Percentiles rank a stretch among this genome's conserved stretches.
Evolutionary conservation across 1,284 basidiomycete species (phyloP).

Genomic region (Lentinula novae-zelandiae): DNA sequence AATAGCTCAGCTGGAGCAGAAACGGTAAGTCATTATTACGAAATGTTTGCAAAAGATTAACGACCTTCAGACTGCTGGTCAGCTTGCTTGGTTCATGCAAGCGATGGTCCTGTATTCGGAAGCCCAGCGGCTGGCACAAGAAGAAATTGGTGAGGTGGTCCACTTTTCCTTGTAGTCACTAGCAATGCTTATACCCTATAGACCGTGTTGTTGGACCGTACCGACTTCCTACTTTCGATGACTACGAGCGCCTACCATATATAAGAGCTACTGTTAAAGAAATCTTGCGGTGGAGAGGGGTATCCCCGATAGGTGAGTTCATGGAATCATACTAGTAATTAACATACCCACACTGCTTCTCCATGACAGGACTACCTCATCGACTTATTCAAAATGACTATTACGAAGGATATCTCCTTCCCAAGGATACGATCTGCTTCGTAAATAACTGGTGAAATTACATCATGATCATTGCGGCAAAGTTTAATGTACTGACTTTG

Average conservation of each 20-base stretch:
- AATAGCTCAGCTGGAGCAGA: not conserved
- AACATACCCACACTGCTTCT: no score
- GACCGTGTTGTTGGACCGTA: not conserved
- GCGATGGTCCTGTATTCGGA: conserved; percentile 19
- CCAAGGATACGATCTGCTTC: conserved; percentile 16
- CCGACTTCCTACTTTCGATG: not conserved
- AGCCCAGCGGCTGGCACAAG: conserved; percentile 15
- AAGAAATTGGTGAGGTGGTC: conserved; percentile 17
- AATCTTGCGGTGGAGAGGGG: conserved; percentile 14
- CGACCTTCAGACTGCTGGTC: not conserved
- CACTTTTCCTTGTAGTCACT: conserved; percentile 1
- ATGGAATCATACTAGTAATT: no score
- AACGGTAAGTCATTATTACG: not conserved
- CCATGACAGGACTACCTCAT: not conserved
- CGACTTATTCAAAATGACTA: conserved; percentile 16
- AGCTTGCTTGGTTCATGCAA: conserved; percentile 16
- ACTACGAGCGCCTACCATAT: conserved; percentile 1
- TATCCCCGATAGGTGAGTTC: conserved; percentile 13
- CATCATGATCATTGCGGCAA: not conserved
- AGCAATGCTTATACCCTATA: not conserved
- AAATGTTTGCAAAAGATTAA: no score
- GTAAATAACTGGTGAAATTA: conserved; percentile 16
- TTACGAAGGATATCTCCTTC: conserved; percentile 16
- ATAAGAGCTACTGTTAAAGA: conserved; percentile 8
- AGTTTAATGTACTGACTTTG: not conserved